Evolutionary conservation across 768 basidiomycete genomes (phyloP).

Genomic region (Auricularia sp.): DNA sequence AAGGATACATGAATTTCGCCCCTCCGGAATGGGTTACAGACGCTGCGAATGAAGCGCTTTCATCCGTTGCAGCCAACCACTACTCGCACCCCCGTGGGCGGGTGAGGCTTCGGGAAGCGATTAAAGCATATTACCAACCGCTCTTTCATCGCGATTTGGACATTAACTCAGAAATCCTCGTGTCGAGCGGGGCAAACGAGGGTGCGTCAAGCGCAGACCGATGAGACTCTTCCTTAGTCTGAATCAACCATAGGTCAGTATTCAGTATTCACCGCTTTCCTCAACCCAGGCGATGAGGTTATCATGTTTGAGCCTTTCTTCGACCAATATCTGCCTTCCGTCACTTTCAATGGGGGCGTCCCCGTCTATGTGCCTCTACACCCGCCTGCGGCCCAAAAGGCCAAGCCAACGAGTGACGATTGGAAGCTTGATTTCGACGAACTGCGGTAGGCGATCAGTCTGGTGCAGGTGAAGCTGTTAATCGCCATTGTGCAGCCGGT

Average conservation of each 20-base stretch:
- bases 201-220: conserved; percentile 33
- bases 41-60: conserved; percentile 62
- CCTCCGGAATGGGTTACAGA: conserved; percentile 73
- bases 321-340: conserved; percentile 88
- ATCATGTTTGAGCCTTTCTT: conserved; percentile 99
- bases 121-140: conserved; percentile 69
- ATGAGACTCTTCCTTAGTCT: not conserved
- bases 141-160: conserved; percentile 60
- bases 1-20: conserved; percentile 87
- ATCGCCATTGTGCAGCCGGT: conserved; percentile 34
- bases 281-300: conserved; percentile 90
- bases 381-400: conserved; percentile 48
- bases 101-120: conserved; percentile 76
- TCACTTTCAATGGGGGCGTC: conserved; percentile 87
- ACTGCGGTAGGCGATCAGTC: conserved; percentile 43
- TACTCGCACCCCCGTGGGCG: conserved; percentile 89
- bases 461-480: not conserved
- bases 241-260: conserved; percentile 60
- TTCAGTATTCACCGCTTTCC: conserved; percentile 83
- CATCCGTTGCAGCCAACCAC: conserved; percentile 57
- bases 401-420: conserved; percentile 52
- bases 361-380: conserved; percentile 94
- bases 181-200: conserved; percentile 96
- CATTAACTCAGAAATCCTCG: conserved; percentile 78
- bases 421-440: conserved; percentile 91